Conservation (phyloP, 2,329 filamentous ascomycete genomes). For the Nigrospora osmanthi region DNA sequence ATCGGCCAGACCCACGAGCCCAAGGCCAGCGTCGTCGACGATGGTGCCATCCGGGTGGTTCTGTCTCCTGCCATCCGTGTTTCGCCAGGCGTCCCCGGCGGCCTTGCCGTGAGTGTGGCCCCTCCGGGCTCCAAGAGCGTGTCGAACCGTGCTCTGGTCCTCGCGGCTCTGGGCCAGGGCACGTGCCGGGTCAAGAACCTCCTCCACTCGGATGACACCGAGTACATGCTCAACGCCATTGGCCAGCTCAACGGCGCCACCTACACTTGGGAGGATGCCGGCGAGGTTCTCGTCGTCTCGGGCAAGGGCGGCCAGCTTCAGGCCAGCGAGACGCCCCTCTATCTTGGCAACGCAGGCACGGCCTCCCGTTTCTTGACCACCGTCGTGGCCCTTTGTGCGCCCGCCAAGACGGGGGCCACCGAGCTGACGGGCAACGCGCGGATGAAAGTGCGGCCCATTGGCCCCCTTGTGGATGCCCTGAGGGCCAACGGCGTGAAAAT, state of each 20-base stretch:
- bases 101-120: constrained; percentile 64
- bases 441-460: constrained; percentile 95
- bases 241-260: constrained; percentile 75
- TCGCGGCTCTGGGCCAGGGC: constrained; percentile 82
- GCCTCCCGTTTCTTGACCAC: constrained; percentile 93
- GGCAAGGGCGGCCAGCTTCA: constrained; percentile 82
- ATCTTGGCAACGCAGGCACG: constrained; percentile 93
- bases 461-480: constrained; percentile 84
- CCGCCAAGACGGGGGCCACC: constrained; percentile 58
- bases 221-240: constrained; percentile 95
- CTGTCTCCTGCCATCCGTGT: constrained; percentile 74
- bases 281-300: constrained; percentile 81
- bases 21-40: constrained; percentile 82
- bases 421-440: constrained; percentile 87
- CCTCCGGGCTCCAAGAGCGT: constrained; percentile 97
- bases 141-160: constrained; percentile 88
- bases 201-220: constrained; percentile 91
- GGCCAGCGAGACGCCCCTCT: constrained; percentile 70
- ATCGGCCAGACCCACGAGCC: constrained; percentile 86
- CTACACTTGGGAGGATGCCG: constrained; percentile 90
- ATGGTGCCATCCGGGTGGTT: constrained; percentile 73
- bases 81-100: constrained; percentile 59
- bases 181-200: constrained; percentile 85
- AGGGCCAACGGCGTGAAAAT: constrained; percentile 80
- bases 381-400: constrained; percentile 74